Conservation (phyloP, 2,329 filamentous ascomycete genomes). For the Cercospora zeae-maydis region DNA sequence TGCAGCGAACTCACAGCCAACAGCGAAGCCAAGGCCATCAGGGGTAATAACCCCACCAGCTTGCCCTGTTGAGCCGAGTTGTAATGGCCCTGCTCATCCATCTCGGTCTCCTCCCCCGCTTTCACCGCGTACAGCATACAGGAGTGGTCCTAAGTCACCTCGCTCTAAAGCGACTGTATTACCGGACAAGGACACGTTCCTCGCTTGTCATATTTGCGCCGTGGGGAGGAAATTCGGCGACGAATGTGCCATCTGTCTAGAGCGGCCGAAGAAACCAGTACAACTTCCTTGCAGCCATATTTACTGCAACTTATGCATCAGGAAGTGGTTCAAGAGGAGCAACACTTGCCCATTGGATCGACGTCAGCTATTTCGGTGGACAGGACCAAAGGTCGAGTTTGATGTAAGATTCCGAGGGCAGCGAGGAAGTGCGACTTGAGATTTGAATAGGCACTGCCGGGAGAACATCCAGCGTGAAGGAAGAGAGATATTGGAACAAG, state of each 20-base stretch:
- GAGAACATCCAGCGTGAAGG: too few species aligned
- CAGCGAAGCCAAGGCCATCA: too few species aligned
- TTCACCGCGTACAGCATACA: not conserved
- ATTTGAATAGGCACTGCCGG: too few species aligned
- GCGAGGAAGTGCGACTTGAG: too few species aligned
- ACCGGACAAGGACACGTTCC: not conserved
- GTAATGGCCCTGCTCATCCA: too few species aligned
- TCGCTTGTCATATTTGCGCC: not conserved
- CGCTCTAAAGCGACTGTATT: not conserved
- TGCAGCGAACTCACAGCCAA: too few species aligned
- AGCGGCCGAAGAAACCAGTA: not conserved
- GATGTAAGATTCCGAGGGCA: too few species aligned
- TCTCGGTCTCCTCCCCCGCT: not conserved
- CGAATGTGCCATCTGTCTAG: not conserved
- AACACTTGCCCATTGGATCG: slow-evolving; percentile 2
- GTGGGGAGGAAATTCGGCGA: not conserved
- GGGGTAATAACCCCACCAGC: too few species aligned
- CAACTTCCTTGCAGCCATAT: slow-evolving; percentile 1
- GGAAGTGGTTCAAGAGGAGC: not conserved
- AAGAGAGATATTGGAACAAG: too few species aligned
- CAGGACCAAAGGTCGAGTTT: not conserved
- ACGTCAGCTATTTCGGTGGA: not conserved
- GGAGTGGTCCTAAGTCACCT: not conserved
- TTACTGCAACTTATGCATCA: not conserved
- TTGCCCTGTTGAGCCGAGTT: too few species aligned